Evolutionary conservation across 2,329 filamentous ascomycete species (phyloP).

Genomic region (Alternaria viburni): DNA sequence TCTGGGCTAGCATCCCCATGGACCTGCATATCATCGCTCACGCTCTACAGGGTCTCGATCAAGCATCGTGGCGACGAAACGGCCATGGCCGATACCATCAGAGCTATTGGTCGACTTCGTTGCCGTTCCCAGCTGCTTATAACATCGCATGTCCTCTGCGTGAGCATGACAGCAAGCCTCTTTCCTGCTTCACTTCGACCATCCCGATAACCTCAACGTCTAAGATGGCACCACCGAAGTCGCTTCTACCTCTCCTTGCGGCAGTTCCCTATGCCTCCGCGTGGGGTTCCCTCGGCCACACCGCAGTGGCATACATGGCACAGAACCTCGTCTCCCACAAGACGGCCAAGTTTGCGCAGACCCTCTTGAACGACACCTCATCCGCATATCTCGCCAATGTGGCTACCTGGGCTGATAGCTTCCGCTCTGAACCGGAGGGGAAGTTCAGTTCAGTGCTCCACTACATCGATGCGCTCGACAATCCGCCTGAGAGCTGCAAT

Average conservation of each 20-base stretch:
- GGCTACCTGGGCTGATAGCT: slow-evolving; percentile 61
- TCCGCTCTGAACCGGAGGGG: slow-evolving; percentile 57
- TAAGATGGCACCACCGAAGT: slow-evolving; percentile 32
- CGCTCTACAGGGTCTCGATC: slow-evolving; percentile 6
- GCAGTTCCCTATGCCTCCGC: slow-evolving; percentile 41
- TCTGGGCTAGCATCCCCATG: slow-evolving; percentile 29
- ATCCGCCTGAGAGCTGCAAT: slow-evolving; percentile 55
- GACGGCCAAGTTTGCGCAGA: slow-evolving; percentile 53
- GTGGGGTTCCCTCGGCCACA: slow-evolving; percentile 62
- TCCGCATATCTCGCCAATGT: slow-evolving; percentile 58
- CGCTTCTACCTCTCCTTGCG: slow-evolving; percentile 32
- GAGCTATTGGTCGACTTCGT: slow-evolving; percentile 7
- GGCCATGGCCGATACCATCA: slow-evolving; percentile 37
- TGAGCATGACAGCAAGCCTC: neutral
- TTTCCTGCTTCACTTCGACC: neutral
- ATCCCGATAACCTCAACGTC: neutral
- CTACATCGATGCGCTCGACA: slow-evolving; percentile 60
- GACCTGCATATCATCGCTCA: slow-evolving; percentile 23
- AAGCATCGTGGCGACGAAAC: slow-evolving; percentile 29
- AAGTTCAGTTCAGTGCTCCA: slow-evolving; percentile 56
- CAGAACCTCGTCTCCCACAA: slow-evolving; percentile 54
- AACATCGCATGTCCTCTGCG: neutral
- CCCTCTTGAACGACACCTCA: slow-evolving; percentile 53
- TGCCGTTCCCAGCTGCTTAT: slow-evolving; percentile 7
- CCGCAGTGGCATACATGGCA: slow-evolving; percentile 62